Conservation (phyloP, 257 asterid genomes). For the Henckelia pumila region DNA sequence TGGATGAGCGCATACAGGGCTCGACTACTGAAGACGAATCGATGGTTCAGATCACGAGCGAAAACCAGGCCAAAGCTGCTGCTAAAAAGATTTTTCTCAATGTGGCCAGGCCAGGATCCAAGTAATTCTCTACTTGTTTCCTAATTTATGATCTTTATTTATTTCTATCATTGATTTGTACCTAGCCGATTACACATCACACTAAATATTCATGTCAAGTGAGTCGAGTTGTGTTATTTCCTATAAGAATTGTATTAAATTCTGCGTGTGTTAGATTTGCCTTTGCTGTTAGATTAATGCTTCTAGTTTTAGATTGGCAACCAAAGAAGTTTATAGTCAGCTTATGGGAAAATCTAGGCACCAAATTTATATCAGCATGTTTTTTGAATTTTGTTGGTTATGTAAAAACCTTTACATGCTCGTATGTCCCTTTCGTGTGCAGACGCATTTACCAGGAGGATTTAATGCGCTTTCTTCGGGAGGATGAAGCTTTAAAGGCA, state of each 20-base stretch:
- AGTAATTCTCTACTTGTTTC: constrained; percentile 32
- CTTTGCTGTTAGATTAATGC: neutral
- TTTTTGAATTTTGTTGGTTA: neutral
- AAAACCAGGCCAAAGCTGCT: constrained; percentile 49
- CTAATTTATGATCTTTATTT: neutral
- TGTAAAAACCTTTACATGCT: neutral
- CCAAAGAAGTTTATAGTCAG: neutral
- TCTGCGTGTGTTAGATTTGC: neutral
- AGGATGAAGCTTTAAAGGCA: constrained; percentile 75
- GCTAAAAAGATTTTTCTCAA: constrained; percentile 56
- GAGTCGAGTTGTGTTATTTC: neutral
- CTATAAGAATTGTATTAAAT: neutral
- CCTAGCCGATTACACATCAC: neutral
- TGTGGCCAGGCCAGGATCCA: constrained; percentile 46
- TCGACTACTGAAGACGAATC: constrained; percentile 45
- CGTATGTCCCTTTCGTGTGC: constrained; percentile 22
- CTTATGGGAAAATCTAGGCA: neutral
- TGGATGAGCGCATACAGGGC: constrained; percentile 45
- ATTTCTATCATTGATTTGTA: neutral
- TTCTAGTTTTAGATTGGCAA: constrained; percentile 1
- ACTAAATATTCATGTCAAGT: neutral
- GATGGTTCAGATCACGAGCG: constrained; percentile 46
- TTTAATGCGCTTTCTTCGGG: constrained; percentile 77
- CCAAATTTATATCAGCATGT: constrained; percentile 1
- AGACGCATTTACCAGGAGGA: constrained; percentile 66